Conservation (phyloP, 2,329 filamentous ascomycete species). For the Exophiala viscosa region DNA sequence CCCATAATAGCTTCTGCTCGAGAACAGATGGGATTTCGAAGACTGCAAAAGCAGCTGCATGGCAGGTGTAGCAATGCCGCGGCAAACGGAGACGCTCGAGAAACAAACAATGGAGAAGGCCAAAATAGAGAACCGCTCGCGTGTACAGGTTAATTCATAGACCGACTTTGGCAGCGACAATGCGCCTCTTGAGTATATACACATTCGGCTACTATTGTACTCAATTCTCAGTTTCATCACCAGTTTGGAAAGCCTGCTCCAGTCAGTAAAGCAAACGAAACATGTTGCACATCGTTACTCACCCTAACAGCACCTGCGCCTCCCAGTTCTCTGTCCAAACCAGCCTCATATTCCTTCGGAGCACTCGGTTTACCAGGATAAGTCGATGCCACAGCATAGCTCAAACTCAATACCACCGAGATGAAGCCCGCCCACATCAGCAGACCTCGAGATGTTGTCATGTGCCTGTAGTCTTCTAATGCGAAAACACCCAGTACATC, state of each 20-base stretch:
- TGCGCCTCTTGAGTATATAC: slow-evolving; percentile 18
- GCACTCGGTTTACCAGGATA: slow-evolving; percentile 70
- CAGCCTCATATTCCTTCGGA: slow-evolving; percentile 65
- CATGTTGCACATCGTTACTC: slow-evolving; percentile 37
- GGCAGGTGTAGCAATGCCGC: too few species aligned
- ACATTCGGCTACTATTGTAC: background rate
- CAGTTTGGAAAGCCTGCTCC: slow-evolving; percentile 14
- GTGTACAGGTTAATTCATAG: too few species aligned
- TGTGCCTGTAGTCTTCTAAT: slow-evolving; percentile 83
- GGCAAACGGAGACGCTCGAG: too few species aligned
- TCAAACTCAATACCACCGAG: slow-evolving; percentile 58
- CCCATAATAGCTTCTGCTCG: too few species aligned
- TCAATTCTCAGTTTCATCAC: slow-evolving; percentile 12
- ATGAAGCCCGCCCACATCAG: slow-evolving; percentile 67
- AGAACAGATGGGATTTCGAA: too few species aligned
- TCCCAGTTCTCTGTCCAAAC: slow-evolving; percentile 70
- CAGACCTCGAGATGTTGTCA: slow-evolving; percentile 65
- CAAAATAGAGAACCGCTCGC: too few species aligned
- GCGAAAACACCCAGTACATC: slow-evolving; percentile 89
- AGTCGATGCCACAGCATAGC: slow-evolving; percentile 62
- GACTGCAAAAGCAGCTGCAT: too few species aligned
- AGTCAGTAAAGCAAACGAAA: slow-evolving; percentile 7
- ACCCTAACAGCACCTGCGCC: slow-evolving; percentile 65
- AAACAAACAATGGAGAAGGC: too few species aligned
- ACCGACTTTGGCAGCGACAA: background rate